Percentiles rank a stretch among this genome's conserved stretches.
phyloP scores from a whole-genome alignment of 116 monocot species.

The Zostera marina region DNA sequence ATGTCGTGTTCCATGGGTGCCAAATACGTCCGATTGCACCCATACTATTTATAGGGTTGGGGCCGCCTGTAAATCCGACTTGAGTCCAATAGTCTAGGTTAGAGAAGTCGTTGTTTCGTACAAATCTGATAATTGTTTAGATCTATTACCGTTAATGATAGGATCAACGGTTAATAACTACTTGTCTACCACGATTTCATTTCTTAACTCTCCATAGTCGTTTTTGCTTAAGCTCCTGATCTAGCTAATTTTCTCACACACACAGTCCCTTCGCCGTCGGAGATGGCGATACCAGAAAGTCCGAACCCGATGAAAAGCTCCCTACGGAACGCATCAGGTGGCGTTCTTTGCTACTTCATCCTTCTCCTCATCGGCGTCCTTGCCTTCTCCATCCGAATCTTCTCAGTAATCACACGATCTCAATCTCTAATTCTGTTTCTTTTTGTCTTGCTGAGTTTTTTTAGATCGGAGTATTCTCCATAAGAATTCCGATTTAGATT shows the following conservation, averaged over 20 bases:
- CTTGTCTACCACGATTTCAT: not conserved
- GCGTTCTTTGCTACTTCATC: constrained; percentile 60
- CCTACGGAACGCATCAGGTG: constrained; percentile 61
- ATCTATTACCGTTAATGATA: not conserved
- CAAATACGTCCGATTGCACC: too few species aligned
- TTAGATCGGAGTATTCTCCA: not conserved
- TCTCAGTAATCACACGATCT: constrained; percentile 27
- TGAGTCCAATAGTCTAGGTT: too few species aligned
- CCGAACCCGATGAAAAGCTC: not conserved
- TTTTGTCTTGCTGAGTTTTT: not conserved
- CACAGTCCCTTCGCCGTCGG: not conserved
- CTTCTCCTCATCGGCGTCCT: constrained; percentile 79
- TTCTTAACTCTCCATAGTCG: not conserved
- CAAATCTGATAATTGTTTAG: too few species aligned
- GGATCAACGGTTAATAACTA: not conserved
- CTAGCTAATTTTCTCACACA: not conserved
- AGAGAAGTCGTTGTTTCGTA: too few species aligned
- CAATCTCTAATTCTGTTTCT: not conserved
- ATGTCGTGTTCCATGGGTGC: too few species aligned
- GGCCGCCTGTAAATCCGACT: too few species aligned
- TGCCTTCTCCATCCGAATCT: constrained; percentile 97
- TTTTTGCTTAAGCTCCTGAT: not conserved
- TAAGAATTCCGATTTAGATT: not conserved
- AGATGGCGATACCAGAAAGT: not conserved
- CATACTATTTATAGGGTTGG: too few species aligned